Evolutionary conservation across 352 stramenopile genomes (phyloP), one percentile per base, ranked within the genome.

Genomic region (Globisporangium spiculum): DNA sequence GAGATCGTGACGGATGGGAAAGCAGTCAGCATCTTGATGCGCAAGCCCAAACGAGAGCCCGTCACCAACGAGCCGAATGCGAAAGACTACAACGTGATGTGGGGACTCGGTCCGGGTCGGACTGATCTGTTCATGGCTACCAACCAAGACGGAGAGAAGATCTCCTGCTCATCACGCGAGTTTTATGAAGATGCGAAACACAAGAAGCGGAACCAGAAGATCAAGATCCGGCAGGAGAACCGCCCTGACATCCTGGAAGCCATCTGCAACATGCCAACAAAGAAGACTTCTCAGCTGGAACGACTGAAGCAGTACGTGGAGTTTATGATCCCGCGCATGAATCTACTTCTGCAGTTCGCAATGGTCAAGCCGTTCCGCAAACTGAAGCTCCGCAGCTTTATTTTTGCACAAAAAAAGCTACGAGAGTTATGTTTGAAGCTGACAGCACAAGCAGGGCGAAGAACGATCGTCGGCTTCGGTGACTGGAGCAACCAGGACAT

Each of bases 1-100:
- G 48, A 71, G 44, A 67, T 71, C 26, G 3, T 67, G 48, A 71
- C 66, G 20, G 66, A 73, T 44, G 66, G 70, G 0, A 72, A 70
- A 24, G 48, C 62, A 1, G 70, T 75, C 1, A 61, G n/a, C 8
- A 67, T 72, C 5, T 1, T 63, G 10, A 53, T 75, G 58, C 62
- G 66, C 41, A 75, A 75, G 41, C 70, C 66, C 0, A 72, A 67
- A 18, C 55, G 38, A 50, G 44, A 67, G 2, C 3, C 5, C 0
- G 18, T 63, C 26, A 20, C 26, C 1, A 7, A n/a, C 50, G 7
- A 24, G 24, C 34, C 55, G 0, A 60, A 61, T 0, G 26, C 34
- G 12, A 8, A 66, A 30, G 48, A 70, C 32, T 70, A 61, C 30
- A 24, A 46, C 18, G 14, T 67, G 0, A 41, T 67, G 24, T 72